Evolutionary conservation across 139 green algal genomes (phyloP).

Genomic region (Chlamydomonas applanata): DNA sequence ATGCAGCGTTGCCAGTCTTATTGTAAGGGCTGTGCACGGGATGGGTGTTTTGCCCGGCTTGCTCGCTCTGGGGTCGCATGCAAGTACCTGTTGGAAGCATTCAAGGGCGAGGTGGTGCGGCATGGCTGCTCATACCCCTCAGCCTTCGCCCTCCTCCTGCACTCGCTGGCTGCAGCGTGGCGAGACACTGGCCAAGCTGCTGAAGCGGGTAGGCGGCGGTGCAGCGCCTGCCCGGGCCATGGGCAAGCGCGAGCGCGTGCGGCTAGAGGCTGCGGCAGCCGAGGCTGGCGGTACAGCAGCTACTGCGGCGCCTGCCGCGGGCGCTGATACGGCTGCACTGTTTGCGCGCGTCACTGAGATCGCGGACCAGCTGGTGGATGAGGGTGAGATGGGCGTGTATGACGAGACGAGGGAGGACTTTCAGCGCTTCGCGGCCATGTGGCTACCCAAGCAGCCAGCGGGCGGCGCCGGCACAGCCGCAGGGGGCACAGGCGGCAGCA

Average conservation of each 20-base stretch:
- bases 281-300: constrained; percentile 15
- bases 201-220: constrained; percentile 61
- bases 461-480: not conserved
- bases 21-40: too few relatives aligned
- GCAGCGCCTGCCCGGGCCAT: constrained; percentile 19
- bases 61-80: too few relatives aligned
- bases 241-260: constrained; percentile 45
- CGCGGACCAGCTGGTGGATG: constrained; percentile 39
- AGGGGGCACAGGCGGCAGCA: not conserved
- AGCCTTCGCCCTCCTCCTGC: too few relatives aligned
- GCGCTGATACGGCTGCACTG: not conserved
- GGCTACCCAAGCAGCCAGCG: constrained; percentile 24
- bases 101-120: too few relatives aligned
- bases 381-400: constrained; percentile 38
- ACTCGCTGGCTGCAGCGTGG: constrained; percentile 45
- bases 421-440: constrained; percentile 38
- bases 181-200: constrained; percentile 58
- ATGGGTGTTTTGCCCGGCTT: too few relatives aligned
- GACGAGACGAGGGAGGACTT: constrained; percentile 38
- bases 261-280: constrained; percentile 30
- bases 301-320: not conserved
- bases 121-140: too few relatives aligned
- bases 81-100: too few relatives aligned
- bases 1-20: too few relatives aligned
- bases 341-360: constrained; percentile 43